Evolutionary conservation across 805 yeast genomes (phyloP).

Genomic region (Saturnispora quitensis): DNA sequence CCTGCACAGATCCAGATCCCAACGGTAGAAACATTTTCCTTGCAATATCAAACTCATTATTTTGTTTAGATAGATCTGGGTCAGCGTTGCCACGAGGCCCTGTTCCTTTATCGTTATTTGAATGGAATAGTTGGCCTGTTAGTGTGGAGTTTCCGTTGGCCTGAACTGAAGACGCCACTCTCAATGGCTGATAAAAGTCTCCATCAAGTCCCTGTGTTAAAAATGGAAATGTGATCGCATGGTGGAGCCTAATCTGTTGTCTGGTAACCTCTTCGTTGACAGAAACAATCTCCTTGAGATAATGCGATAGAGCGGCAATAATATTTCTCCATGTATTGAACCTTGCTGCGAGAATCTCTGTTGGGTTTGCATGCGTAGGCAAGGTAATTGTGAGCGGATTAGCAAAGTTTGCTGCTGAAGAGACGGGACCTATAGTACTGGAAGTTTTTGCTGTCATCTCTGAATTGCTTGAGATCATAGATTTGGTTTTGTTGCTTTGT

Average conservation of each 20-base stretch:
- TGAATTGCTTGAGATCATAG: slow-evolving; percentile 23
- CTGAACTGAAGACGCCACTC: slow-evolving; percentile 14
- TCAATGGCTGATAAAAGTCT: slow-evolving; percentile 30
- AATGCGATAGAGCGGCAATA: slow-evolving; percentile 62
- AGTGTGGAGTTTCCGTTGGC: slow-evolving; percentile 3
- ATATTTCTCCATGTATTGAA: slow-evolving; percentile 82
- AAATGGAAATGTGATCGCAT: slow-evolving; percentile 56
- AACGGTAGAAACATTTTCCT: slow-evolving; percentile 57
- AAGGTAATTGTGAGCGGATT: slow-evolving; percentile 41
- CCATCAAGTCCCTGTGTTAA: slow-evolving; percentile 36
- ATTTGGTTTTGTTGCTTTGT: slow-evolving; percentile 36
- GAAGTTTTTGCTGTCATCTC: slow-evolving; percentile 32
- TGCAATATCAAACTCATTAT: slow-evolving; percentile 30
- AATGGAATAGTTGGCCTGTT: slow-evolving; percentile 10
- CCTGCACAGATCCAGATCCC: slow-evolving; percentile 77
- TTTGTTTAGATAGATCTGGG: slow-evolving; percentile 15
- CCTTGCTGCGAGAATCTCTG: slow-evolving; percentile 76
- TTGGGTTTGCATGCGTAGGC: slow-evolving; percentile 65
- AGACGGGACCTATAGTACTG: slow-evolving; percentile 32
- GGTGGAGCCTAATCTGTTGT: slow-evolving; percentile 72
- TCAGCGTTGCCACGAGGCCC: slow-evolving; percentile 8
- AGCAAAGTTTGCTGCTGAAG: slow-evolving; percentile 30
- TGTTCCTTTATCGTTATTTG: slow-evolving; percentile 6
- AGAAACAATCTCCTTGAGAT: slow-evolving; percentile 69
- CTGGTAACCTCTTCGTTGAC: slow-evolving; percentile 85